Evolutionary conservation across 163 green algal genomes (phyloP).

Genomic region (Coccomyxa subellipsoidea): DNA sequence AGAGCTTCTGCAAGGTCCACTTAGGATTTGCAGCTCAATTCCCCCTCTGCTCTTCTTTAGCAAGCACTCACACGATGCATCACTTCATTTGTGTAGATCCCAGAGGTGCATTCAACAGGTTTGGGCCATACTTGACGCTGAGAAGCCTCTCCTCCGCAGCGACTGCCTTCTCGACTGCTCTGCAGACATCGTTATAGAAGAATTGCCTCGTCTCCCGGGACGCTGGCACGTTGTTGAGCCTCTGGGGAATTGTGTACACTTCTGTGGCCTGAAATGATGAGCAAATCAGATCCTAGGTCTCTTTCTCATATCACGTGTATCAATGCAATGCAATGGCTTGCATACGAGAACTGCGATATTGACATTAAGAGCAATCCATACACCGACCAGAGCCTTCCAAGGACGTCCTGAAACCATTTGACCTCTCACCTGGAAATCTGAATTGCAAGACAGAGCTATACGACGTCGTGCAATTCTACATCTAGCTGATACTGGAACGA

Average conservation of each 20-base stretch:
- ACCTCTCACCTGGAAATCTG: neutral
- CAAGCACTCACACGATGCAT: neutral
- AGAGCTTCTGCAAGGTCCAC: too few relatives aligned
- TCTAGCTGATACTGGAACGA: neutral
- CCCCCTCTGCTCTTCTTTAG: too few relatives aligned
- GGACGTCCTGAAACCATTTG: too few relatives aligned
- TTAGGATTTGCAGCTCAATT: too few relatives aligned
- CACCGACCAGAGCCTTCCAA: too few relatives aligned
- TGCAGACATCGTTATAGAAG: slow-evolving; percentile 44
- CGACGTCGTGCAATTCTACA: neutral
- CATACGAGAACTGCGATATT: neutral
- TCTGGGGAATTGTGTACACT: slow-evolving; percentile 23
- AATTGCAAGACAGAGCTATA: neutral
- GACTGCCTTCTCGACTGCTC: slow-evolving; percentile 26
- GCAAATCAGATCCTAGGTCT: too few relatives aligned
- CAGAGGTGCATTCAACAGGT: neutral
- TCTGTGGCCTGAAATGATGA: neutral
- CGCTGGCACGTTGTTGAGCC: slow-evolving; percentile 54
- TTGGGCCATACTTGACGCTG: slow-evolving; percentile 18
- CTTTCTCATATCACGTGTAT: too few relatives aligned
- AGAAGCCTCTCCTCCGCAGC: slow-evolving; percentile 24
- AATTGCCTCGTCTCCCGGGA: slow-evolving; percentile 30
- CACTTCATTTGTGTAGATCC: neutral
- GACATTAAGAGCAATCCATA: too few relatives aligned
- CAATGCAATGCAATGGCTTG: neutral